Percentiles rank a stretch among this genome's conserved stretches.
These are phyloP conservation scores for Xylaria sp. DNA, from an alignment of 2,329 filamentous ascomycete species.

Conservation along the genomic window DNA sequence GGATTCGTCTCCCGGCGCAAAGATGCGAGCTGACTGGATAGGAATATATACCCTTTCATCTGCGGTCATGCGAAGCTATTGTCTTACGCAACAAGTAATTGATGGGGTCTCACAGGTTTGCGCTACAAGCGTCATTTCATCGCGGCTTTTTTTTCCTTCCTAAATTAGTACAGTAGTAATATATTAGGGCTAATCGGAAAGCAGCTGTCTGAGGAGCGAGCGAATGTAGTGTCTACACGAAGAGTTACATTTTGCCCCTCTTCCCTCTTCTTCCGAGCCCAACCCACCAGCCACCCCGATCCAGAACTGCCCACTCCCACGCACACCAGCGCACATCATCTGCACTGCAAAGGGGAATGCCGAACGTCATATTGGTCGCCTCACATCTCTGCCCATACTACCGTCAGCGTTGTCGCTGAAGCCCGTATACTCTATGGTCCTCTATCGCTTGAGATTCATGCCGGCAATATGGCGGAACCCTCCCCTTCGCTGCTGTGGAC, in stretches of 20 bases:
- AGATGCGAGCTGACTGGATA: constrained; percentile 1
- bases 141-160: constrained; percentile 1
- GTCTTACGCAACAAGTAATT: neutral
- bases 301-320: constrained; percentile 26
- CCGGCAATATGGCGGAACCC: constrained; percentile 58
- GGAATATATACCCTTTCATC: constrained; percentile 1
- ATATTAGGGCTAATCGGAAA: constrained; percentile 28
- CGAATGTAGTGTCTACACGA: constrained; percentile 23
- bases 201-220: constrained; percentile 11
- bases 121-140: constrained; percentile 7
- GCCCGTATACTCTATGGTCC: constrained; percentile 38
- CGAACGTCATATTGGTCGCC: constrained; percentile 37
- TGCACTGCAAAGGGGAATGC: constrained; percentile 35
- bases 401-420: constrained; percentile 9
- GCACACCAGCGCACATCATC: constrained; percentile 31
- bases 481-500: constrained; percentile 64
- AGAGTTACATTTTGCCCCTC: constrained; percentile 34
- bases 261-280: constrained; percentile 21
- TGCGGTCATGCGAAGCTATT: constrained; percentile 10
- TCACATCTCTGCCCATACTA: constrained; percentile 18
- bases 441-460: constrained; percentile 34
- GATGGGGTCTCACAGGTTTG: constrained; percentile 4
- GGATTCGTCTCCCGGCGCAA: neutral
- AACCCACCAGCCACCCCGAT: constrained; percentile 35
- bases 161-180: neutral